Evolutionary conservation across 345 rosid species (phyloP).

Genomic region (Syzygium grande): DNA sequence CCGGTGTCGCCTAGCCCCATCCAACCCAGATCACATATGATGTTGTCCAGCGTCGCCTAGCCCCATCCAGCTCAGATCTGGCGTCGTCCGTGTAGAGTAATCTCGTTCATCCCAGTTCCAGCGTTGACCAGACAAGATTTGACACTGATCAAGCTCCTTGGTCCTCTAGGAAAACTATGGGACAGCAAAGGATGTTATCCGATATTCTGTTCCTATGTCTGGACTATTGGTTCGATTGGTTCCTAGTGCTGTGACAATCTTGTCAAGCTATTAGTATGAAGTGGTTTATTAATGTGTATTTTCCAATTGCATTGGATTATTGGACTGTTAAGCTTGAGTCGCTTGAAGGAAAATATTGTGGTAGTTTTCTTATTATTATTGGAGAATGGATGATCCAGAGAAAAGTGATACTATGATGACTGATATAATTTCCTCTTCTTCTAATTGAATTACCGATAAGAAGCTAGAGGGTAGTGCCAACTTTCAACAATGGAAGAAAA

Average conservation of each 20-base stretch:
- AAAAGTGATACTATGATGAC: no score
- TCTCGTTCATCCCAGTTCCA: not conserved
- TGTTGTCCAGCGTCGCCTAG: no score
- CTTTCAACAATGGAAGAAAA: no score
- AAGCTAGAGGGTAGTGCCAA: no score
- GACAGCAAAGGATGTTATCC: not conserved
- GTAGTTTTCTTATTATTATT: not conserved
- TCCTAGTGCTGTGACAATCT: not conserved
- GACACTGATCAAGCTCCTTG: not conserved
- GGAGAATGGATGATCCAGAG: no score
- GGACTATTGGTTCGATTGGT: not conserved
- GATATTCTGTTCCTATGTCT: not conserved
- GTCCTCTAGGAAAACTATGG: not conserved
- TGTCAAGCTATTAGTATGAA: not conserved
- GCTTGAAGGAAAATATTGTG: not conserved
- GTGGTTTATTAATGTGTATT: not conserved
- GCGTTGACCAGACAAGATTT: not conserved
- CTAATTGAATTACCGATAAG: no score
- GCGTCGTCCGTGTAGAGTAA: not conserved
- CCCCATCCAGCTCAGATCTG: not conserved
- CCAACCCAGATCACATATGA: no score
- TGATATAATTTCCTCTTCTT: no score
- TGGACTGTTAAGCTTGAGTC: not conserved
- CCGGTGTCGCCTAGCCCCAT: no score
- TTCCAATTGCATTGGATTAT: not conserved